Base-by-base conservation (phyloP, 495 filamentous ascomycete genomes). In the Podospora sp. region DNA sequence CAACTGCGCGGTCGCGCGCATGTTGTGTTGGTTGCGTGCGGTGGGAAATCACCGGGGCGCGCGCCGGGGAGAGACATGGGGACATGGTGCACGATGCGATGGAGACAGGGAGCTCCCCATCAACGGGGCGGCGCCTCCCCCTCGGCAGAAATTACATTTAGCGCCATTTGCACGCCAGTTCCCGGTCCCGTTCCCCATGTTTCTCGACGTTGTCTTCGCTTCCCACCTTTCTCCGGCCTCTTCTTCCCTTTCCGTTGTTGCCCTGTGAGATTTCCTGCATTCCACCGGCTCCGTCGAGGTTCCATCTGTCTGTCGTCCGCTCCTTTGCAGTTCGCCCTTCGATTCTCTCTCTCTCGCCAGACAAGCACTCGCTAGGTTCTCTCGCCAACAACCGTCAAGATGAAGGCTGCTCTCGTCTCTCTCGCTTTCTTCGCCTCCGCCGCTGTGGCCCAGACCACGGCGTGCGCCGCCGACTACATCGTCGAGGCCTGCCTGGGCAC, bases 381-480 rank as follows among this genome's bases (percentile, higher is more conserved):
- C 40, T 46, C n/a, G 46, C 7, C 55, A 49, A 50, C 36, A 67
- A 22, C 60, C 56, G 59, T 8, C 69, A 78, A 61, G 59, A 81
- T 82, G 80, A 80, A 79, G 72, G 51, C 70, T 66, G 24, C 71
- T 63, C 25, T 78, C 29, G 53, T 80, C 49, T 65, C 75, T 25
- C 57, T 75, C 33, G 77, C 75, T 52, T 27, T 75, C 51, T 68
- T 81, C 62, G 75, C 75, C 40, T 58, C 73, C 22, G 72, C 75
- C 26, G 73, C 69, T 59, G 50, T 73, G 57, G 75, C 76, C 33
- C 72, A 77, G 57, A 68, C 67, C 27, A 63, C 69, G 6, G 68
- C 65, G 8, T 83, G 81, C 61, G 76, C 64, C 16, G 81, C 81
- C 36, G 71, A 79, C 66, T 79, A 80, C 65, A 80, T 82, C 63